Conservation (phyloP, 2,329 filamentous ascomycete species). For the Simplicillium sp. region DNA sequence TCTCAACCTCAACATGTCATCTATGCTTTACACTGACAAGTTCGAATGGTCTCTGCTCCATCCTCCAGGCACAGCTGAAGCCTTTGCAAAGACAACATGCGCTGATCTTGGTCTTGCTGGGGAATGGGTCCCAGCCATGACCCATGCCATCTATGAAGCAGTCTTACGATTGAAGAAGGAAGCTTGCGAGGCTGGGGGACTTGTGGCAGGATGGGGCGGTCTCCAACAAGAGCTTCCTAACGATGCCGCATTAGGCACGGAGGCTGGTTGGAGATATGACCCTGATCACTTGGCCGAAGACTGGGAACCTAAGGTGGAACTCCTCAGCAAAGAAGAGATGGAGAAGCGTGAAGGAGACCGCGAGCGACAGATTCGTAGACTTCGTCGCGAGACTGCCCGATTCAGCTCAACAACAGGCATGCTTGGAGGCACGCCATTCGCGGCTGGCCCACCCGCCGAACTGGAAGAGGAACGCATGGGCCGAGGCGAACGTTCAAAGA, state of each 20-base stretch:
- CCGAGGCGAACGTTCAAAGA: slow-evolving; percentile 85
- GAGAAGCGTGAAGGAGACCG: slow-evolving; percentile 93
- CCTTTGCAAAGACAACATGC: slow-evolving; percentile 87
- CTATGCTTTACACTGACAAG: slow-evolving; percentile 88
- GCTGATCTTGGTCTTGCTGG: slow-evolving; percentile 81
- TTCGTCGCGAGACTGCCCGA: slow-evolving; percentile 82
- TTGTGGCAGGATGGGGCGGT: slow-evolving; percentile 64
- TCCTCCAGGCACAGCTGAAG: slow-evolving; percentile 82
- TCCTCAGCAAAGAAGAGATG: slow-evolving; percentile 87
- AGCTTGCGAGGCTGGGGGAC: slow-evolving; percentile 80
- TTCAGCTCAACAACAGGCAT: slow-evolving; percentile 84
- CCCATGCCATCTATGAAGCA: slow-evolving; percentile 94
- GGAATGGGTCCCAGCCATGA: slow-evolving; percentile 91
- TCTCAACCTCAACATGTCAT: slow-evolving; percentile 84
- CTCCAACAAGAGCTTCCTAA: slow-evolving; percentile 65
- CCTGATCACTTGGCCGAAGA: slow-evolving; percentile 78
- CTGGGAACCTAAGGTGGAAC: slow-evolving; percentile 76
- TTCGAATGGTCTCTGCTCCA: slow-evolving; percentile 97
- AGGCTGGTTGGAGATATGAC: slow-evolving; percentile 93
- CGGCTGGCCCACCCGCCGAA: slow-evolving; percentile 17
- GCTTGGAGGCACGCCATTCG: slow-evolving; percentile 60
- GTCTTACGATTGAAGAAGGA: slow-evolving; percentile 91
- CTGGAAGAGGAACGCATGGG: slow-evolving; percentile 77
- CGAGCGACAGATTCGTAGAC: slow-evolving; percentile 77
- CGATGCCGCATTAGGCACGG: slow-evolving; percentile 70